These are phyloP conservation scores for Sporothrix brunneoviolacea DNA, from an alignment of 2,329 filamentous ascomycete species.

Conservation along the genomic window DNA sequence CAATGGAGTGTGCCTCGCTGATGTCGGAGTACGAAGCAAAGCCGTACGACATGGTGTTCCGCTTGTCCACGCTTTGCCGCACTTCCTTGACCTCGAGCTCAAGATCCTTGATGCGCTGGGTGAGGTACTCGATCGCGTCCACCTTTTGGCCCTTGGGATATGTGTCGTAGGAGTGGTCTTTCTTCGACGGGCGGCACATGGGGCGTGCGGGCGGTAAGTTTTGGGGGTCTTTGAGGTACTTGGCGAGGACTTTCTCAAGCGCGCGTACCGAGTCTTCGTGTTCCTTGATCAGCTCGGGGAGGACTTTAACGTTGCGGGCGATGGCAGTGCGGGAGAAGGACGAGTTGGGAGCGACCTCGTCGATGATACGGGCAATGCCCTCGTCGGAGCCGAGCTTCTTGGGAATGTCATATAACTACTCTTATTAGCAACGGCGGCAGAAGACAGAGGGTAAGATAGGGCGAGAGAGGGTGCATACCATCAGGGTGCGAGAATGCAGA, in stretches of 20 bases:
- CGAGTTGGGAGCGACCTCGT: conserved; percentile 69
- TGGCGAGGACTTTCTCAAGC: conserved; percentile 77
- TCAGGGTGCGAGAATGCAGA: conserved; percentile 67
- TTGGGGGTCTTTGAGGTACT: conserved; percentile 82
- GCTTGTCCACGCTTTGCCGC: conserved; percentile 72
- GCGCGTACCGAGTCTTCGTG: conserved; percentile 75
- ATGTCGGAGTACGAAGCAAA: conserved; percentile 93
- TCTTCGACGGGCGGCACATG: conserved; percentile 71
- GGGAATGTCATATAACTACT: conserved; percentile 77
- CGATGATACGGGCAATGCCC: conserved; percentile 77
- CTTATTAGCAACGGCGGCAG: background rate
- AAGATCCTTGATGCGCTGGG: conserved; percentile 72
- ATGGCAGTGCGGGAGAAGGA: conserved; percentile 75
- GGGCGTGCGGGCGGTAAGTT: conserved; percentile 72
- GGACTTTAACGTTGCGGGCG: conserved; percentile 83
- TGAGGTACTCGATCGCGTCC: conserved; percentile 91
- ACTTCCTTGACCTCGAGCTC: conserved; percentile 81
- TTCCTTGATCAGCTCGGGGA: conserved; percentile 77
- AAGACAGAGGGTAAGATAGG: background rate
- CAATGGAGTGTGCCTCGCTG: conserved; percentile 78
- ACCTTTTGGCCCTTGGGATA: conserved; percentile 67
- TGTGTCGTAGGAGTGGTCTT: conserved; percentile 60
- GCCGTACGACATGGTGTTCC: conserved; percentile 83
- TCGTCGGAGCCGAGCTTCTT: conserved; percentile 73
- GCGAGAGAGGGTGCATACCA: conserved; percentile 38